phyloP scores from a whole-genome alignment of 2,329 filamentous ascomycete genomes.

The Colletotrichum paranaense region DNA sequence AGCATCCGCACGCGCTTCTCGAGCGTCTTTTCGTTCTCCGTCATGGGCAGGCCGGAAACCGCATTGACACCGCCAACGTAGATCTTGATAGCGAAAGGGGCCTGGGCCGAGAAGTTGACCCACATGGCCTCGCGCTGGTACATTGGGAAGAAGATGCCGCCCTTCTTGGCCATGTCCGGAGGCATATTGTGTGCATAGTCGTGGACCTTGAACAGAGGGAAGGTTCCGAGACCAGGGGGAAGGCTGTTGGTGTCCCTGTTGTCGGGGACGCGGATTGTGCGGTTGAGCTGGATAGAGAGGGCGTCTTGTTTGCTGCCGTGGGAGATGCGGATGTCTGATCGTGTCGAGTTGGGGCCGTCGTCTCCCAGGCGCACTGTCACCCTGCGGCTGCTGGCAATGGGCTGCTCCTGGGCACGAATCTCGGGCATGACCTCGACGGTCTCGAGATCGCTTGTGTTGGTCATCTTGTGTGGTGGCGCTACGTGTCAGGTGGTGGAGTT shows the following conservation, averaged over 20 bases:
- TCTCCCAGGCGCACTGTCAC: slow-evolving; percentile 18
- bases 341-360: background rate
- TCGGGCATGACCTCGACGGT: slow-evolving; percentile 33
- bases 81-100: slow-evolving; percentile 51
- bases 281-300: slow-evolving; percentile 49
- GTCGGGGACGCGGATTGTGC: slow-evolving; percentile 57
- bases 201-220: slow-evolving; percentile 50
- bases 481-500: background rate
- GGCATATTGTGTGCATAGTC: slow-evolving; percentile 47
- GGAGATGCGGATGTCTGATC: slow-evolving; percentile 13
- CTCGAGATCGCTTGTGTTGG: background rate
- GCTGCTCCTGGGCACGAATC: slow-evolving; percentile 10
- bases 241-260: slow-evolving; percentile 44
- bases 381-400: slow-evolving; percentile 14
- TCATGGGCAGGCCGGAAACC: slow-evolving; percentile 48
- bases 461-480: background rate
- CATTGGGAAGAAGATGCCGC: slow-evolving; percentile 59
- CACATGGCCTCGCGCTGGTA: slow-evolving; percentile 55
- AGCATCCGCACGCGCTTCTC: slow-evolving; percentile 32
- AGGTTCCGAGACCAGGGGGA: slow-evolving; percentile 49
- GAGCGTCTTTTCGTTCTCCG: slow-evolving; percentile 37
- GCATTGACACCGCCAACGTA: slow-evolving; percentile 54
- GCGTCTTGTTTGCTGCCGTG: slow-evolving; percentile 30
- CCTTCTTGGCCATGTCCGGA: slow-evolving; percentile 48
- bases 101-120: slow-evolving; percentile 44